A percentile compares a stretch with the other conserved stretches of the same genome.
Conservation (phyloP, 352 stramenopile species). For the Globisporangium heterothallicum region DNA sequence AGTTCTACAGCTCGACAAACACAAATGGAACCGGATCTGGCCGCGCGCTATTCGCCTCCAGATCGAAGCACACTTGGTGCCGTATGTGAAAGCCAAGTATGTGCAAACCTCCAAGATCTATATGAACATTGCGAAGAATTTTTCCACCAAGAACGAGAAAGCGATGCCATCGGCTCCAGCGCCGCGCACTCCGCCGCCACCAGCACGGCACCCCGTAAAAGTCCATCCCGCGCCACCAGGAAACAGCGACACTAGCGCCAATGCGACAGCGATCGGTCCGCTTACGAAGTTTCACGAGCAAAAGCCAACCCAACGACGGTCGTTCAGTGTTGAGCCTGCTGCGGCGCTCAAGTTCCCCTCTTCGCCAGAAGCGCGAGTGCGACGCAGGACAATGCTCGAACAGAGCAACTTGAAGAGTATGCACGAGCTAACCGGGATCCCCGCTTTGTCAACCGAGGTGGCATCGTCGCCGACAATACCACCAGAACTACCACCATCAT, state of each 20-base stretch:
- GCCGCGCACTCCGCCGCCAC: conserved; percentile 1
- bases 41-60: conserved; percentile 23
- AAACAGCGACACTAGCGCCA: neutral
- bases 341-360: neutral
- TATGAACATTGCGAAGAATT: conserved; percentile 62
- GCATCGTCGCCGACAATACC: no score
- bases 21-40: conserved; percentile 49
- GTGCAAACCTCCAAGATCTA: conserved; percentile 22
- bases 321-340: neutral
- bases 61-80: conserved; percentile 36
- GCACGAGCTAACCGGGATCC: no score
- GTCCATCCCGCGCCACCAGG: neutral
- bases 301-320: conserved; percentile 1
- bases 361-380: neutral
- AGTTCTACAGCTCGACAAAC: conserved; percentile 48
- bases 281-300: neutral
- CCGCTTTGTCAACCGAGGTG: no score
- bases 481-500: no score
- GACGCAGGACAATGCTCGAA: conserved; percentile 3
- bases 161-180: conserved; percentile 7
- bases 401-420: neutral
- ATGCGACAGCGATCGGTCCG: neutral
- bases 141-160: conserved; percentile 50
- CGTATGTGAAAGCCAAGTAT: conserved; percentile 36
- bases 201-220: neutral